Evolutionary conservation across 1,284 basidiomycete genomes (phyloP), one percentile per base, ranked within the genome.

Genomic region (Cryptococcus hybrid): DNA sequence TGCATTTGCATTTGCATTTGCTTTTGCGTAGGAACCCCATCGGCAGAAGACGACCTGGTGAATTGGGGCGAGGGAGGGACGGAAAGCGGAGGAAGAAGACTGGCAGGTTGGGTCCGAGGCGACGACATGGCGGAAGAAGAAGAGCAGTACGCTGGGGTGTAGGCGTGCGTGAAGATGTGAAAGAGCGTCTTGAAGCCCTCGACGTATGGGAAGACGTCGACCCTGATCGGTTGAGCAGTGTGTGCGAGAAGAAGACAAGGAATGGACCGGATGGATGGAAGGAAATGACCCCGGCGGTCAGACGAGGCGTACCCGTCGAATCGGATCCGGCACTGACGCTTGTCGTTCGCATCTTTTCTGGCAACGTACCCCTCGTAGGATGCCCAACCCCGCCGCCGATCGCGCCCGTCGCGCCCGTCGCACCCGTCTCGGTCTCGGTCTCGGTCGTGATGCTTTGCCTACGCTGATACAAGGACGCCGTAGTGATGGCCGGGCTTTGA

Each of bases 391-490:
- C 30, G 30, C 30, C 24, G 24, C 24, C 24, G 24, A 24, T 24
- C 24, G 24, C 24, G 24, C 24, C 24, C 24, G 24, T 24, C 24
- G 24, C 24, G 24, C 24, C 24, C 24, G 24, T 24, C 24, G 24
- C 24, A 24, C 24, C 24, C 24, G 24, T 24, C 24, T 47, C 4
- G 15, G 11, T 59, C 56, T 34, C 55, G 52, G 39, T 58, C 54
- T n/a, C 56, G 52, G 11, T 42, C 2, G 54, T 52, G 15, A 60
- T 40, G 24, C 58, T 60, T 42, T 61, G 57, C 13, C 62, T 38
- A 11, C 62, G 52, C 34, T 59, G 47, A 24, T 64, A 64, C 18
- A 64, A 42, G 37, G 46, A 18, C 3, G 60, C 50, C 4, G 62
- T 61, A 3, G 60, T 62, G 6, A 58, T 58, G 1, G 56, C 51